phyloP scores from a whole-genome alignment of 176 grass and related monocot species.

The Themeda triandra region DNA sequence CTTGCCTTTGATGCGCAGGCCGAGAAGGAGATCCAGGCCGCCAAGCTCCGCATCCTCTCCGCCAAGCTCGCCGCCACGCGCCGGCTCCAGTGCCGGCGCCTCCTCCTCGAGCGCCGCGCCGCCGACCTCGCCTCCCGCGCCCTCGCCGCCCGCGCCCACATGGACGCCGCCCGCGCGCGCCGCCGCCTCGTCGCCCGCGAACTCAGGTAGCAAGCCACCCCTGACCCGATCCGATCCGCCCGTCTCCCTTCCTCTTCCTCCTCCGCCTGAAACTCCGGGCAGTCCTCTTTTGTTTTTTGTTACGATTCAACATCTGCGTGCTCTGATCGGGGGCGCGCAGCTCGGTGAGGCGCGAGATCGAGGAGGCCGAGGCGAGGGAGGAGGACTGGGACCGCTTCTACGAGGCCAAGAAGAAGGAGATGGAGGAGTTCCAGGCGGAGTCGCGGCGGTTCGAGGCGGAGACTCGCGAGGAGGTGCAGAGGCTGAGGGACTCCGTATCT shows the following conservation, averaged over 20 bases:
- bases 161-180: conserved; percentile 44
- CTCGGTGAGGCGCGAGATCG: conserved; percentile 53
- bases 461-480: conserved; percentile 52
- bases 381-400: conserved; percentile 65
- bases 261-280: neutral
- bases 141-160: conserved; percentile 51
- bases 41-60: conserved; percentile 49
- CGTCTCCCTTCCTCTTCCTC: neutral
- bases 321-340: conserved; percentile 20
- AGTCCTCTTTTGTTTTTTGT: neutral
- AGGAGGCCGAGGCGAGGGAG: conserved; percentile 53
- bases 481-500: conserved; percentile 50
- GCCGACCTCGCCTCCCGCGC: conserved; percentile 63
- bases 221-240: neutral
- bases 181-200: conserved; percentile 34
- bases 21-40: conserved; percentile 73
- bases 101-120: conserved; percentile 63
- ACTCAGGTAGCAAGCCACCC: conserved; percentile 21
- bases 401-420: conserved; percentile 55
- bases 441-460: conserved; percentile 47
- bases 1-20: conserved; percentile 32
- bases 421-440: conserved; percentile 61
- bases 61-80: conserved; percentile 42
- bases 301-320: neutral
- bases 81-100: conserved; percentile 52